A percentile compares a stretch with the other conserved stretches of the same genome.
These are phyloP conservation scores for Anthoceros angustus DNA, from an alignment of 225 moss, liverwort and hornwort species.

Conservation along the genomic window DNA sequence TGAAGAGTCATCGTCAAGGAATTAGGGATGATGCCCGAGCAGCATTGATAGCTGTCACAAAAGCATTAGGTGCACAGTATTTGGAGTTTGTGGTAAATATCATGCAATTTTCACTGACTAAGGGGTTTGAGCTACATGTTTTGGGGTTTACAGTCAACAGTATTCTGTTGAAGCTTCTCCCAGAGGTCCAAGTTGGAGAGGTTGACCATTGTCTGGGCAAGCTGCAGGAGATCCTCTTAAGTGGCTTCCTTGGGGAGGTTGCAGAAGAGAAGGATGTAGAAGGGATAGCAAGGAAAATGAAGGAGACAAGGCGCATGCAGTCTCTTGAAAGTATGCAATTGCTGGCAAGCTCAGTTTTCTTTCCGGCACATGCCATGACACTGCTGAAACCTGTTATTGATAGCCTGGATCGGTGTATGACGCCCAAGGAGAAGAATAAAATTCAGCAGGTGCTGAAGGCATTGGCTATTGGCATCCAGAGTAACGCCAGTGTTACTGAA, in stretches of 20 bases:
- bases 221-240: conserved; percentile 70
- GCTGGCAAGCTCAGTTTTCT: conserved; percentile 60
- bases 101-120: conserved; percentile 60
- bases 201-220: conserved; percentile 74
- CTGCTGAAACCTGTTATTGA: conserved; percentile 47
- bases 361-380: conserved; percentile 43
- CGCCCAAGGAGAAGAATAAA: conserved; percentile 59
- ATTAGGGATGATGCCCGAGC: conserved; percentile 94
- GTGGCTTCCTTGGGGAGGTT: conserved; percentile 89
- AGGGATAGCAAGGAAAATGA: conserved; percentile 91
- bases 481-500: conserved; percentile 52
- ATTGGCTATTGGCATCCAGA: conserved; percentile 57
- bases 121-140: conserved; percentile 91
- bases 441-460: conserved; percentile 74
- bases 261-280: conserved; percentile 87
- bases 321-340: conserved; percentile 78
- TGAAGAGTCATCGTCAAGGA: conserved; percentile 85
- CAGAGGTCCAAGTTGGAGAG: conserved; percentile 47
- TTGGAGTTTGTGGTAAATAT: conserved; percentile 72
- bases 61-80: conserved; percentile 62
- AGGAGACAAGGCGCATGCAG: conserved; percentile 78
- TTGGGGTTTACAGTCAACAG: conserved; percentile 85
- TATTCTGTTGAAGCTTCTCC: conserved; percentile 54
- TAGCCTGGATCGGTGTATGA: conserved; percentile 41
- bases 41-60: conserved; percentile 67